Evolutionary conservation across 75 land plant species (phyloP).

Genomic region (Selaginella moellendorffii): DNA sequence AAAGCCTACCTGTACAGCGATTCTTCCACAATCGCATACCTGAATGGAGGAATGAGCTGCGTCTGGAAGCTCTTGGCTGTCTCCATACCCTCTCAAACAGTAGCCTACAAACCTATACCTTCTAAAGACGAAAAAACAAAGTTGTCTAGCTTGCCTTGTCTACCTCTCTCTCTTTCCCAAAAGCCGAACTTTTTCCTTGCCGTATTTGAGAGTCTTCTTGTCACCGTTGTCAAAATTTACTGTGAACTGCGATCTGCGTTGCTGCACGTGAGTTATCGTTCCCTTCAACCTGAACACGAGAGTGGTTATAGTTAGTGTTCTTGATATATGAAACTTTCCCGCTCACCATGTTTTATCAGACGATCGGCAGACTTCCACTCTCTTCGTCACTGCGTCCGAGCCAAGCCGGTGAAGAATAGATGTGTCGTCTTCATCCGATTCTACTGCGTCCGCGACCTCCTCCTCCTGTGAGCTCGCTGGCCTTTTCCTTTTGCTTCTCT

Average conservation of each 20-base stretch:
- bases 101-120: too few species aligned
- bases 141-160: too few species aligned
- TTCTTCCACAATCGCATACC: slow-evolving; percentile 23
- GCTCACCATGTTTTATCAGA: slow-evolving; percentile 72
- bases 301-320: neutral
- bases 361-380: slow-evolving; percentile 59
- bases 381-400: slow-evolving; percentile 79
- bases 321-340: neutral
- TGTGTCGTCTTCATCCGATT: slow-evolving; percentile 39
- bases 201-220: slow-evolving; percentile 45
- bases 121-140: too few species aligned
- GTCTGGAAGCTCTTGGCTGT: slow-evolving; percentile 13
- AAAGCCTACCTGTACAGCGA: slow-evolving; percentile 15
- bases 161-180: slow-evolving; percentile 1
- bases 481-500: slow-evolving; percentile 74
- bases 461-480: slow-evolving; percentile 30
- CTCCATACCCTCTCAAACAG: too few species aligned
- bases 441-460: slow-evolving; percentile 18
- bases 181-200: slow-evolving; percentile 66
- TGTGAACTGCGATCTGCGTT: slow-evolving; percentile 38
- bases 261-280: slow-evolving; percentile 33
- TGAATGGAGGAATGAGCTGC: slow-evolving; percentile 24
- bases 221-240: slow-evolving; percentile 67
- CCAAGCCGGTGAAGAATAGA: slow-evolving; percentile 82
- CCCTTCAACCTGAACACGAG: slow-evolving; percentile 62